Base-by-base conservation (phyloP, 2,329 filamentous ascomycete species). In the Coniochaeta hoffmannii region DNA sequence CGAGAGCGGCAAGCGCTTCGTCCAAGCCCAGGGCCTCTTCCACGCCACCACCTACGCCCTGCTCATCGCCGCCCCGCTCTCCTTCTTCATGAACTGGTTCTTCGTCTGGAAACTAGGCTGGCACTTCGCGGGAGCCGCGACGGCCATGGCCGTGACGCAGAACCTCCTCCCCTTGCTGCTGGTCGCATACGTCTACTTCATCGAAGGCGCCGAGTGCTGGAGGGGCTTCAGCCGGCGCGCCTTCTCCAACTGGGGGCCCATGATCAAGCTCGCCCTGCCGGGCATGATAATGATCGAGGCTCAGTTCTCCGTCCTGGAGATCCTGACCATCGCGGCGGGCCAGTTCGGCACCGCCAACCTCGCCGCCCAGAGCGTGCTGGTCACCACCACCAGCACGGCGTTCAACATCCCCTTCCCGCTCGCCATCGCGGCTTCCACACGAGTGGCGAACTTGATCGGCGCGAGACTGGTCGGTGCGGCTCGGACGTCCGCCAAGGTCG, bases 391-490 rank as follows among this genome's bases (percentile, higher is more conserved):
- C 0, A 83, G 86, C 10, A 83, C 96, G 24, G 90, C 89, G 0
- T 97, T 91, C 74, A 90, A 96, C 69, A 86, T 97, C 51, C 91
- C 93, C 0, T 97, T 97, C 73, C 89, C 93, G 0, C 82, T 97
- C 58, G 89, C 87, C 31, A 93, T 97, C 56, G 92, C 93, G 2
- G 85, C 88, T 0, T 93, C 88, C 12, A 97, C 93, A 0, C 86
- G 93, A 1, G 84, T 97, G 14, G 93, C 92, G 17, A 97, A 97
- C 64, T 75, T 97, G 32, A 95, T 97, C 59, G 94, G 93, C 9
- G 92, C 93, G 0, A 87, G 86, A 1, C 78, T 97, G 11, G 85
- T 89, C 2, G 85, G 86, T 49, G 88, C 92, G 0, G 92, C 92
- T 15, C 90, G 86, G 66, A 88, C 83, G 3, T 88, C 88, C 0